Conservation (phyloP, 352 stramenopile genomes). For the Phytophthora ramorum region DNA sequence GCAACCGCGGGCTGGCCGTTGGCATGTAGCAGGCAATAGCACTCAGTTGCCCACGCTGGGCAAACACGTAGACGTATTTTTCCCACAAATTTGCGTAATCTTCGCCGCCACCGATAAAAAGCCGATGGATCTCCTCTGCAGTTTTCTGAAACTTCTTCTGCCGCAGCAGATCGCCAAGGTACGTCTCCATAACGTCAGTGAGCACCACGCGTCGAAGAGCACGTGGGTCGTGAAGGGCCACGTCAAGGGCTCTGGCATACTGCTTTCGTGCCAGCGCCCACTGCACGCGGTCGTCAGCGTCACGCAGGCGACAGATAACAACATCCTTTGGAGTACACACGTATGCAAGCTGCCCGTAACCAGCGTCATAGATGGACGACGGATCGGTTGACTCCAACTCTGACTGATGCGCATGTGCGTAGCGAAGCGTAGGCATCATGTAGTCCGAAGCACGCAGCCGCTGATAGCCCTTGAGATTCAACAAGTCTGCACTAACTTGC, state of each 20-base stretch:
- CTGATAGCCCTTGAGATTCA: conserved; percentile 80
- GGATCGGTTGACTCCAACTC: conserved; percentile 30
- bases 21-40: conserved; percentile 78
- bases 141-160: conserved; percentile 77
- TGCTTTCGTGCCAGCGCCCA: conserved; percentile 73
- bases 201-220: conserved; percentile 62
- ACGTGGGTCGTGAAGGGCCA: conserved; percentile 67
- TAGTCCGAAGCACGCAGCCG: conserved; percentile 81
- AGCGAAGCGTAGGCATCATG: conserved; percentile 80
- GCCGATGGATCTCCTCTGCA: conserved; percentile 74
- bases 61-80: conserved; percentile 90
- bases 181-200: conserved; percentile 77
- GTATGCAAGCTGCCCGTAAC: conserved; percentile 70
- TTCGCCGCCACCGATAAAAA: conserved; percentile 65
- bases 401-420: conserved; percentile 36
- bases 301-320: conserved; percentile 81
- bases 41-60: conserved; percentile 74
- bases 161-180: conserved; percentile 74
- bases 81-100: conserved; percentile 78
- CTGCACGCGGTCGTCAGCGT: conserved; percentile 80
- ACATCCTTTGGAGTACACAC: conserved; percentile 88
- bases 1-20: conserved; percentile 73
- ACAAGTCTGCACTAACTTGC: conserved; percentile 83
- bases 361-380: conserved; percentile 73
- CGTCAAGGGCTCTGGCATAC: conserved; percentile 63